These are phyloP conservation scores for Abrus precatorius DNA, from an alignment of 306 rosid genomes.

Conservation along the genomic window DNA sequence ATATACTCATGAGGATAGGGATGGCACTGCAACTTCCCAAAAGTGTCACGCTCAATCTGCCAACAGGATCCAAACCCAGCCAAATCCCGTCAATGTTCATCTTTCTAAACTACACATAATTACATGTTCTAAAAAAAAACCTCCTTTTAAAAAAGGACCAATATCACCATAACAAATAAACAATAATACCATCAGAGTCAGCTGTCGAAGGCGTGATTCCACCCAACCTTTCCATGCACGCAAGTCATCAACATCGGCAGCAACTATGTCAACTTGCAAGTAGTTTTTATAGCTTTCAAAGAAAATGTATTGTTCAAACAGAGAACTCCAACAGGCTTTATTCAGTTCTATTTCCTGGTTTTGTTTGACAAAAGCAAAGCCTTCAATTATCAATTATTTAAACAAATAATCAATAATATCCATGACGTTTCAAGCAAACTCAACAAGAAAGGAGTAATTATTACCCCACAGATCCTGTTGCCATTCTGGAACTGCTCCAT, in stretches of 20 bases:
- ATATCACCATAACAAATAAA: slow-evolving; percentile 7
- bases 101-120: background rate
- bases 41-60: slow-evolving; percentile 65
- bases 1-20: slow-evolving; percentile 57
- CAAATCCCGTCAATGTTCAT: background rate
- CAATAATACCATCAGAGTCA: slow-evolving; percentile 62
- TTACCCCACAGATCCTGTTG: slow-evolving; percentile 82
- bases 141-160: background rate
- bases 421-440: background rate
- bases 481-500: slow-evolving; percentile 88
- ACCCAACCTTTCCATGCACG: slow-evolving; percentile 98
- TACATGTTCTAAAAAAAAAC: background rate
- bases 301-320: slow-evolving; percentile 81
- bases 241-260: slow-evolving; percentile 81
- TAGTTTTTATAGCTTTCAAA: slow-evolving; percentile 90
- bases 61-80: slow-evolving; percentile 12
- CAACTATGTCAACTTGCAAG: slow-evolving; percentile 88
- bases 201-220: slow-evolving; percentile 91
- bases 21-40: slow-evolving; percentile 71
- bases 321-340: slow-evolving; percentile 73
- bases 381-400: slow-evolving; percentile 18
- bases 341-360: slow-evolving; percentile 82
- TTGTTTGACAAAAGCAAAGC: slow-evolving; percentile 33
- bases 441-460: background rate
- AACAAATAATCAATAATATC: background rate